Base-by-base conservation (phyloP, 345 rosid species). In the Reutealis trisperma region DNA sequence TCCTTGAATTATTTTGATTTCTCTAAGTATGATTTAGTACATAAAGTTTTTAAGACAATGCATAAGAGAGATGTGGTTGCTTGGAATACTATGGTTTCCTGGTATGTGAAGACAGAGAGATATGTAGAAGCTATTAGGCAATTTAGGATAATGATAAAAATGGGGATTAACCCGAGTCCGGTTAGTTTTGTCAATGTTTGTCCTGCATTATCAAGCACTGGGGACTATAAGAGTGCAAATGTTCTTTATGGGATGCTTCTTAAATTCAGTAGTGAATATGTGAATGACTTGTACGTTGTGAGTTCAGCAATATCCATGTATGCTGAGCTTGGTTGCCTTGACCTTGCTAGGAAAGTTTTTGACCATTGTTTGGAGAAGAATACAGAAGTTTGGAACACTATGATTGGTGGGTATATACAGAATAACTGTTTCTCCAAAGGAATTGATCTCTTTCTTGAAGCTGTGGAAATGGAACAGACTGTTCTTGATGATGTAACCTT, bases 381-480 rank as follows among this genome's bases (percentile, higher is more conserved):
- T 78, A 84, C 88, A 0, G 95, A 94, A 86, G 90, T 91, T 58
- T 94, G 97, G 95, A 93, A 91, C 81, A 88, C 97, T 55, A 91
- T 93, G 93, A 91, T 90, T 75, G 81, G 91, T 10, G 94, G 84
- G 37, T 93, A 87, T 85, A 85, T 87, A 67, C 93, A 90, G 86
- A 91, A 85, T 16, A 73, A 80, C 79, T 78, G 18, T 70, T 82
- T 84, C 2, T 58, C 83, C 27, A 85, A 90, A 77, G 92, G 87
- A 59, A 79, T 88, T 57, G 87, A 88, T 66, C 83, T 94, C 78
- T 91, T 91, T 81, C 80, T 90, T 78, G 81, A 74, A 80, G 95
- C 90, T 25, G 55, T 87, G 76, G 81, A 84, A 67, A 77, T 84
- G 4, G 86, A 83, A 76, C 83, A 85, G 70, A 89, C 75, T 22